Percentiles rank a stretch among this genome's conserved stretches.
phyloP scores from a whole-genome alignment of 352 stramenopile species.

The Globisporangium megalacanthum region DNA sequence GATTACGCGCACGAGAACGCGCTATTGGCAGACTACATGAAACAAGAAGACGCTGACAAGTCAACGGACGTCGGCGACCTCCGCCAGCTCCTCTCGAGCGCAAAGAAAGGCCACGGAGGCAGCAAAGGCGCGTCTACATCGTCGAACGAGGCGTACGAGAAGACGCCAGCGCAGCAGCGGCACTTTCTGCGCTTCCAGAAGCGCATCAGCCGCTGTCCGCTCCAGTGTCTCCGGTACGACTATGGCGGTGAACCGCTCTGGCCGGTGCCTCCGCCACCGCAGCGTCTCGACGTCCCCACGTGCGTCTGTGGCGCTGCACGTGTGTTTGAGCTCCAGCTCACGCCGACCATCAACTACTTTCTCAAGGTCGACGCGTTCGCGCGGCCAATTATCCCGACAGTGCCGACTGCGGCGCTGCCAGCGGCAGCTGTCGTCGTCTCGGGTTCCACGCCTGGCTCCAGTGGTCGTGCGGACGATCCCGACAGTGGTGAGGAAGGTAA shows the following conservation, averaged over 20 bases:
- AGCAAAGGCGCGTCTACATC: constrained; percentile 10
- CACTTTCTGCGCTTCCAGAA: constrained; percentile 87
- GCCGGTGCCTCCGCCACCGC: constrained; percentile 49
- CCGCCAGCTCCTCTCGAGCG: constrained; percentile 45
- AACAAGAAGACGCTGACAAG: constrained; percentile 75
- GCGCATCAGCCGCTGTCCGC: constrained; percentile 66
- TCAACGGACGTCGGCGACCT: constrained; percentile 55
- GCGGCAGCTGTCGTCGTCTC: neutral
- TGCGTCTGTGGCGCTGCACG: constrained; percentile 60
- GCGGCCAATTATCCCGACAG: constrained; percentile 7
- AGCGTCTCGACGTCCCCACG: constrained; percentile 37
- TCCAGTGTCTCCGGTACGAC: constrained; percentile 81
- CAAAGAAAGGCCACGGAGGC: constrained; percentile 33
- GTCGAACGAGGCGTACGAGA: constrained; percentile 72
- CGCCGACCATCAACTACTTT: constrained; percentile 84
- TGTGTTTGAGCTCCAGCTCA: constrained; percentile 80
- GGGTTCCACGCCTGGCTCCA: neutral
- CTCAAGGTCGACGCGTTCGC: constrained; percentile 75
- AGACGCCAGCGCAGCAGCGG: constrained; percentile 61
- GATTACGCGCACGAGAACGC: constrained; percentile 70
- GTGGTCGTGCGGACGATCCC: too few species aligned
- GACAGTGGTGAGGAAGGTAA: neutral
- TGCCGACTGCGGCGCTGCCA: constrained; percentile 3
- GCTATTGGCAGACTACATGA: constrained; percentile 76
- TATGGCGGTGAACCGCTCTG: constrained; percentile 82